Conservation (phyloP, 768 basidiomycete species). For the Lentinula sp. region DNA sequence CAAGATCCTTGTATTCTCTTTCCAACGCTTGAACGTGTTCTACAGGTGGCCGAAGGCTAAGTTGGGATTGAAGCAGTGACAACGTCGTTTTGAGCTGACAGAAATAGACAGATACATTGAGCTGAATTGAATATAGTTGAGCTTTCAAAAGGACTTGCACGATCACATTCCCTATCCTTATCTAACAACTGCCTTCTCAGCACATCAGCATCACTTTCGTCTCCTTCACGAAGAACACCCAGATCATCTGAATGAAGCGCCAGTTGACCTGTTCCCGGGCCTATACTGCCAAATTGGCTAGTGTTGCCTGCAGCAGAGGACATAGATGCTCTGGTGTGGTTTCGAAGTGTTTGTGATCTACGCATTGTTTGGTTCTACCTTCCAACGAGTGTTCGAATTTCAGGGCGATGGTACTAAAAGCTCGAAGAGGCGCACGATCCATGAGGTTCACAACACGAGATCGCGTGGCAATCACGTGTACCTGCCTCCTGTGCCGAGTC, state of each 20-base stretch:
- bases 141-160: slow-evolving; percentile 27
- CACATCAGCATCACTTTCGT: slow-evolving; percentile 54
- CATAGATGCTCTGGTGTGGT: slow-evolving; percentile 44
- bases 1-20: slow-evolving; percentile 71
- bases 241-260: slow-evolving; percentile 51
- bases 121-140: neutral
- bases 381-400: neutral
- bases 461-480: slow-evolving; percentile 3
- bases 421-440: neutral
- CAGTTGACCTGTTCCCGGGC: slow-evolving; percentile 13
- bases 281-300: neutral
- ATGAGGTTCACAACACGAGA: neutral
- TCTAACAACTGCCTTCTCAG: slow-evolving; percentile 61
- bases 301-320: neutral
- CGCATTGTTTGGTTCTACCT: slow-evolving; percentile 24
- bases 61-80: slow-evolving; percentile 48
- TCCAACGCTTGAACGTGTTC: slow-evolving; percentile 61
- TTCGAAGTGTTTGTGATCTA: slow-evolving; percentile 57
- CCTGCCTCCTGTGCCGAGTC: too few relatives aligned
- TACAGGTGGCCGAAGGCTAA: slow-evolving; percentile 61
- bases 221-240: slow-evolving; percentile 49
- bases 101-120: neutral
- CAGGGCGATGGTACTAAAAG: neutral
- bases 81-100: slow-evolving; percentile 58
- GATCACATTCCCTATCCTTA: slow-evolving; percentile 67